A percentile compares a stretch with the other conserved stretches of the same genome.
Evolutionary conservation across 2,329 filamentous ascomycete species (phyloP).

Genomic region (Diaporthe australafricana): DNA sequence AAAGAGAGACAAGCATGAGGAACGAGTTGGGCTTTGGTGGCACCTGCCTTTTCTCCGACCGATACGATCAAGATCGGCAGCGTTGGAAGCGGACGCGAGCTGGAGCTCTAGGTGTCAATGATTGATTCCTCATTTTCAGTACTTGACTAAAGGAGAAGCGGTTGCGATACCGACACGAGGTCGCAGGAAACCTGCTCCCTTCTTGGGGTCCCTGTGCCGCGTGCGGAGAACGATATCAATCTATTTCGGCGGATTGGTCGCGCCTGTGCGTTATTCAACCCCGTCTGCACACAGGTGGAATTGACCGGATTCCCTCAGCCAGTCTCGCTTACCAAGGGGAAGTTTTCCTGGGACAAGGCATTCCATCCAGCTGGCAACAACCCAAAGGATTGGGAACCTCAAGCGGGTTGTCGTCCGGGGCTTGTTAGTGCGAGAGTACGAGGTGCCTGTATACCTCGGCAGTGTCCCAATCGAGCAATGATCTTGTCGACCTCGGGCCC

Average conservation of each 20-base stretch:
- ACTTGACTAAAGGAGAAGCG: background rate
- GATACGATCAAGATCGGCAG: background rate
- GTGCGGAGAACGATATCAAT: background rate
- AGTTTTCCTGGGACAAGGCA: background rate
- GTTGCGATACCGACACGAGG: background rate
- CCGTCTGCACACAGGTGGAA: background rate
- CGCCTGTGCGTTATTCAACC: background rate
- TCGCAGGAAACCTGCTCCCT: background rate
- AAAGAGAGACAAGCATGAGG: slow-evolving; percentile 5
- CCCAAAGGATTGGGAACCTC: background rate
- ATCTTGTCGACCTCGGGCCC: slow-evolving; percentile 21
- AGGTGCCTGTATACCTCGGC: slow-evolving; percentile 4
- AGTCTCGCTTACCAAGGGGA: background rate
- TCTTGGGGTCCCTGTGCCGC: background rate
- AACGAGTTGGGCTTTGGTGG: background rate
- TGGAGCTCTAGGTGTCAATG: background rate
- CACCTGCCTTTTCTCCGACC: slow-evolving; percentile 8
- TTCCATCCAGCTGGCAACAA: background rate
- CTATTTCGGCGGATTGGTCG: background rate
- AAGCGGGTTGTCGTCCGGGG: background rate
- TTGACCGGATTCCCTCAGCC: no score
- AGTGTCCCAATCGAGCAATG: slow-evolving; percentile 3
- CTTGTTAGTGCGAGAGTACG: background rate
- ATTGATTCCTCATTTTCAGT: no score
- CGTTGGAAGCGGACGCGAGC: no score